A percentile compares a stretch with the other conserved stretches of the same genome.
Conservation (phyloP, 2,329 filamentous ascomycete genomes). For the Epicoccum sorghinum region DNA sequence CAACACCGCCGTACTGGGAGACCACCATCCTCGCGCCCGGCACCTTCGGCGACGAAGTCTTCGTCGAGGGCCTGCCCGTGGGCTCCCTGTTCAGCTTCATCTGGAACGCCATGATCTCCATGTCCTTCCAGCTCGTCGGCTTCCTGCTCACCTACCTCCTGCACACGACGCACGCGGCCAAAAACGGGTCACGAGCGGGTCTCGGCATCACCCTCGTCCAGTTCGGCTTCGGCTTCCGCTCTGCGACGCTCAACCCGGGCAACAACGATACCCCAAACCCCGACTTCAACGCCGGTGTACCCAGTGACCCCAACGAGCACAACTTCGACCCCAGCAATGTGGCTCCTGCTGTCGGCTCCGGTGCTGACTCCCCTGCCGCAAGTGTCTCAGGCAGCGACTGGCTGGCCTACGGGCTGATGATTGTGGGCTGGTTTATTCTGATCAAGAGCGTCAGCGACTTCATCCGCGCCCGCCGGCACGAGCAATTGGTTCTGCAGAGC, state of each 20-base stretch:
- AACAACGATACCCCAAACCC: conserved; percentile 57
- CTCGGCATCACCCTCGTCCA: conserved; percentile 95
- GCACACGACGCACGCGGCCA: conserved; percentile 96
- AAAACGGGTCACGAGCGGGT: conserved; percentile 93
- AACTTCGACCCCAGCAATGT: conserved; percentile 80
- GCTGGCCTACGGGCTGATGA: conserved; percentile 92
- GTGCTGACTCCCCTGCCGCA: conserved; percentile 53
- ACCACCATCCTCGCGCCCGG: conserved; percentile 96
- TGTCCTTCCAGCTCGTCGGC: conserved; percentile 95
- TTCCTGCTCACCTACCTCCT: conserved; percentile 98
- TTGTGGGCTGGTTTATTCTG: conserved; percentile 96
- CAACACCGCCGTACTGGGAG: conserved; percentile 98
- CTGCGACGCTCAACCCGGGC: conserved; percentile 45
- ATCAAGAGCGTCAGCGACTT: conserved; percentile 95
- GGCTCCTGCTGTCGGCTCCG: conserved; percentile 31
- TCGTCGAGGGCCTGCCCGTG: conserved; percentile 93
- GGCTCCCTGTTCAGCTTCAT: conserved; percentile 85
- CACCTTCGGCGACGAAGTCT: conserved; percentile 91
- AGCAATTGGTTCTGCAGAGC: conserved; percentile 90
- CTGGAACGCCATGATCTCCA: conserved; percentile 93
- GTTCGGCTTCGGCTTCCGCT: conserved; percentile 95
- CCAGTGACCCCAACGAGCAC: conserved; percentile 87
- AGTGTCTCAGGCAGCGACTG: conserved; percentile 77
- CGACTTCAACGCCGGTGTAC: conserved; percentile 63
- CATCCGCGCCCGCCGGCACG: conserved; percentile 83